Evolutionary conservation across 768 basidiomycete species (phyloP).

Genomic region (Tulasnella sp.): DNA sequence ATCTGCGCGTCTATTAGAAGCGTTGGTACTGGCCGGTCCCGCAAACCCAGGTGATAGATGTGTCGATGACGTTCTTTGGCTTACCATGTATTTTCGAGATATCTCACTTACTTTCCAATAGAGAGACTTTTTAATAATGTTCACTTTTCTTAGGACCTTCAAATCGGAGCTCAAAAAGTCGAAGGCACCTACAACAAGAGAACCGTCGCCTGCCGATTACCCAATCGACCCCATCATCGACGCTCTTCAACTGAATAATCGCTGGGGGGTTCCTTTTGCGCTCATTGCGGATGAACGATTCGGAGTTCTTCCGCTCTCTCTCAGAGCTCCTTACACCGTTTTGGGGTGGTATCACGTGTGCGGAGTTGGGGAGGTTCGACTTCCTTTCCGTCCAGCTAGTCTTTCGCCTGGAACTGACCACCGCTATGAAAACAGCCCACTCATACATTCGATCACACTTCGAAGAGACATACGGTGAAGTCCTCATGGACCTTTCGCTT

Average conservation of each 20-base stretch:
- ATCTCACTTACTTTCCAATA: not conserved
- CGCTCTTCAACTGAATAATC: not conserved
- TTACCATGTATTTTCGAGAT: not conserved
- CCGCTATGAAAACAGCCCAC: not conserved
- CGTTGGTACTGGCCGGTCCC: not conserved
- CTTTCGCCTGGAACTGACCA: not conserved
- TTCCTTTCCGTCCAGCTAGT: not conserved
- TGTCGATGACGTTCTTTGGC: not conserved
- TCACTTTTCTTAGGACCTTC: not conserved
- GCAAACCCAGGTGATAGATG: not conserved
- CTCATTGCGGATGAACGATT: not conserved
- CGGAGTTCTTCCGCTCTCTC: not conserved
- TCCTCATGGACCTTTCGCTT: not conserved
- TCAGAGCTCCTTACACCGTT: not conserved
- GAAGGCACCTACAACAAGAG: not conserved
- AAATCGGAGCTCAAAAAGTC: not conserved
- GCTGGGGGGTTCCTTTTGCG: not conserved
- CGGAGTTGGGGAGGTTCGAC: not conserved
- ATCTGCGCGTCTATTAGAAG: not conserved
- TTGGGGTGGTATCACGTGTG: not conserved
- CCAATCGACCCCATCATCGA: not conserved
- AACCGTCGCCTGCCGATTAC: not conserved
- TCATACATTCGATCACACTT: not conserved
- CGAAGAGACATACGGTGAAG: not conserved
- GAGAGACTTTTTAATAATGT: not conserved